These are phyloP conservation scores for Epichloe brachyelytri DNA, from an alignment of 2,329 filamentous ascomycete genomes.

Conservation along the genomic window DNA sequence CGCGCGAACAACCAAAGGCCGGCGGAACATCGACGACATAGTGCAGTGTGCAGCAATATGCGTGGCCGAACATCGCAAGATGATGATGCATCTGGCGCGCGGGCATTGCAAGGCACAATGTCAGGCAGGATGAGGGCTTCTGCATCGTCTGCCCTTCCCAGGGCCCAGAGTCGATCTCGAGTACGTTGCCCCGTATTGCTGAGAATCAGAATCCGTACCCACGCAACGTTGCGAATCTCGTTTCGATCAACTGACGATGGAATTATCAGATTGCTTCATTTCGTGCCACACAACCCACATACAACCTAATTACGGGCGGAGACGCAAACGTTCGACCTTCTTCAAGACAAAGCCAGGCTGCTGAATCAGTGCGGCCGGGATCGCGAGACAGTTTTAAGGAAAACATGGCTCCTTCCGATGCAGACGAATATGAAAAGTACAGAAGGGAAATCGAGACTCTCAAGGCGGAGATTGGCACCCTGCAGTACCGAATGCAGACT, in stretches of 20 bases:
- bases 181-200: constrained; percentile 16
- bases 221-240: background rate
- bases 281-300: constrained; percentile 41
- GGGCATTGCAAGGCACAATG: constrained; percentile 17
- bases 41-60: constrained; percentile 15
- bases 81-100: constrained; percentile 16
- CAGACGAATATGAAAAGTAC: constrained; percentile 46
- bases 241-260: background rate
- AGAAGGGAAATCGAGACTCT: constrained; percentile 57
- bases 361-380: constrained; percentile 30
- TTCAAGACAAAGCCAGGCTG: constrained; percentile 27
- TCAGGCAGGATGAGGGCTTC: constrained; percentile 23
- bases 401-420: constrained; percentile 44
- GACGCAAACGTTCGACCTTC: constrained; percentile 26
- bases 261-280: constrained; percentile 29
- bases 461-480: constrained; percentile 75
- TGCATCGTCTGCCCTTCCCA: constrained; percentile 20
- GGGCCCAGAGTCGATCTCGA: constrained; percentile 26
- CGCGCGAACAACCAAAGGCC: background rate
- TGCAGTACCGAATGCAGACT: constrained; percentile 79
- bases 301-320: constrained; percentile 45
- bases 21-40: background rate
- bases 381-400: constrained; percentile 47
- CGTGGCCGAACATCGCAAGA: constrained; percentile 20
- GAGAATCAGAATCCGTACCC: background rate